A percentile compares a stretch with the other conserved stretches of the same genome.
Conservation (phyloP, 1,139 yeast species). For the Saccharomycopsis hybrid region DNA sequence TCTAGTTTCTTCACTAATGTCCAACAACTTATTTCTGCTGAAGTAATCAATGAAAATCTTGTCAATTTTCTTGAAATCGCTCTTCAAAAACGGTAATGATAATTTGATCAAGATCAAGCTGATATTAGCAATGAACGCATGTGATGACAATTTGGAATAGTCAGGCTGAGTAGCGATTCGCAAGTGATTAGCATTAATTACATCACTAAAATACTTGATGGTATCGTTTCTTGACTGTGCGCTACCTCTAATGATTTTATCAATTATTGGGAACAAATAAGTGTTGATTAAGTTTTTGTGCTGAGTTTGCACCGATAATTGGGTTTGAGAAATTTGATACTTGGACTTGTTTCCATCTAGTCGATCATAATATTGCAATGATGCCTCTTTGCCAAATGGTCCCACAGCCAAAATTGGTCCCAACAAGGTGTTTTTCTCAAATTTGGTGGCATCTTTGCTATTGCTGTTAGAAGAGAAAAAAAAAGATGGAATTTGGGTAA, state of each 20-base stretch:
- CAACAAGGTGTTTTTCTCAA: conserved; percentile 56
- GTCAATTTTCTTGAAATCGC: conserved; percentile 58
- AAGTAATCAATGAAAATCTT: conserved; percentile 70
- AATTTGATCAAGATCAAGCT: conserved; percentile 61
- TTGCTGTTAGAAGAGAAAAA: conserved; percentile 9
- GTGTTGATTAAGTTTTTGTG: conserved; percentile 50
- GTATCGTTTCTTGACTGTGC: conserved; percentile 54
- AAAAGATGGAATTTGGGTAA: conserved; percentile 39
- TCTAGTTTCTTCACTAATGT: conserved; percentile 75
- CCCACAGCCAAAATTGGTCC: conserved; percentile 78
- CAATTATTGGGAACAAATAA: conserved; percentile 54
- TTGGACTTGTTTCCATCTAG: conserved; percentile 34
- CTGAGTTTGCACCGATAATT: conserved; percentile 54
- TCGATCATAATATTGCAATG: conserved; percentile 30
- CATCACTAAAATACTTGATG: conserved; percentile 60
- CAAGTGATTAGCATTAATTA: conserved; percentile 75
- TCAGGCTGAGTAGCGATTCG: conserved; percentile 85
- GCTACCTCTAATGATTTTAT: conserved; percentile 75
- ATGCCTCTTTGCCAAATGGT: conserved; percentile 52
- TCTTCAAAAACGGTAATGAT: conserved; percentile 78
- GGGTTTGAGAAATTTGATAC: conserved; percentile 40
- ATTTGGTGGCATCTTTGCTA: conserved; percentile 35
- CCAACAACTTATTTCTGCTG: conserved; percentile 43
- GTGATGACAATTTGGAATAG: conserved; percentile 58
- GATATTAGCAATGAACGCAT: conserved; percentile 78